A percentile compares a stretch with the other conserved stretches of the same genome.
phyloP scores from a whole-genome alignment of 257 asterid genomes.

The Rhazya stricta region DNA sequence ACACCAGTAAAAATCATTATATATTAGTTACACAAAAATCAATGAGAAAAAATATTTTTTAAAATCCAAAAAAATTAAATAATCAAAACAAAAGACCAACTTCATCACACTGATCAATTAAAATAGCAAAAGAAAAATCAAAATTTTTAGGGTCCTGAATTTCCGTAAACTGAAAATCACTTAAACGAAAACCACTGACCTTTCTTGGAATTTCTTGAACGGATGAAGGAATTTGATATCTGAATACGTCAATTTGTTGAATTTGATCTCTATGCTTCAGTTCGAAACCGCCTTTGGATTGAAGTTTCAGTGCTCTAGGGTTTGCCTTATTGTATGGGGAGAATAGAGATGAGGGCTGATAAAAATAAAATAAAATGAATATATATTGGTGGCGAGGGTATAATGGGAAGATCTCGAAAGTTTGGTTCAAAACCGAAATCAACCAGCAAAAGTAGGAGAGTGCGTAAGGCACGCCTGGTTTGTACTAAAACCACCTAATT shows the following conservation, averaged over 20 bases:
- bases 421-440: constrained; percentile 31
- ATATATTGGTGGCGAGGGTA: constrained; percentile 35
- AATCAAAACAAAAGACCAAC: constrained; percentile 20
- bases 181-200: constrained; percentile 36
- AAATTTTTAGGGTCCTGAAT: constrained; percentile 14
- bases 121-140: constrained; percentile 13
- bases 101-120: constrained; percentile 25
- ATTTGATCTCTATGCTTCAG: constrained; percentile 27
- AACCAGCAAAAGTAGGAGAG: constrained; percentile 26
- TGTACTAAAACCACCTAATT: constrained; percentile 39
- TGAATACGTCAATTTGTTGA: constrained; percentile 21
- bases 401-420: constrained; percentile 27
- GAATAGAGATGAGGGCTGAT: constrained; percentile 24
- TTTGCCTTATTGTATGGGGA: constrained; percentile 40
- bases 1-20: background rate
- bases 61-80: constrained; percentile 1
- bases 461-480: constrained; percentile 38
- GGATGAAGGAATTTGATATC: constrained; percentile 20
- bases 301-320: constrained; percentile 40
- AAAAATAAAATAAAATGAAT: constrained; percentile 16
- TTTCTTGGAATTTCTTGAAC: constrained; percentile 26
- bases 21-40: constrained; percentile 14
- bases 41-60: constrained; percentile 9
- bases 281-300: constrained; percentile 23
- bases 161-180: constrained; percentile 21